A percentile compares a stretch with the other conserved stretches of the same genome.
These are phyloP conservation scores for Dioscorea alata DNA, from an alignment of 106 monocot genomes.

Conservation along the genomic window DNA sequence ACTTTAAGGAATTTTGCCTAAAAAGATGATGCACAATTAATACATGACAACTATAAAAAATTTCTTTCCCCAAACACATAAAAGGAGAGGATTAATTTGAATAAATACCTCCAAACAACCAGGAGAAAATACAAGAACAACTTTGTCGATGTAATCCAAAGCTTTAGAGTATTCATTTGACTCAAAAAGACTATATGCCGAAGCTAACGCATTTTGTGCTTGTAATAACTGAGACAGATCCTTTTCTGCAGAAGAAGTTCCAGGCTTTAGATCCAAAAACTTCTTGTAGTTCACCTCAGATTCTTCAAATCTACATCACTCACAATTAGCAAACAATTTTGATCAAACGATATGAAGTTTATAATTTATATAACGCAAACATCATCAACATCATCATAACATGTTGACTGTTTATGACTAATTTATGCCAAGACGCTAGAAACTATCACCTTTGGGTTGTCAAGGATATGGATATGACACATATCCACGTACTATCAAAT, in stretches of 20 bases:
- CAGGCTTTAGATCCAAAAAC: constrained; percentile 70
- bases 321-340: constrained; percentile 1
- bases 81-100: background rate
- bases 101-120: constrained; percentile 65
- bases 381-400: too few species aligned
- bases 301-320: constrained; percentile 73
- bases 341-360: too few species aligned
- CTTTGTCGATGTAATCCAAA: constrained; percentile 79
- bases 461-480: too few species aligned
- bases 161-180: constrained; percentile 75
- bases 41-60: background rate
- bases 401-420: too few species aligned
- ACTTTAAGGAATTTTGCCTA: constrained; percentile 86
- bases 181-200: constrained; percentile 66
- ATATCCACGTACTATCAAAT: too few species aligned
- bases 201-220: constrained; percentile 64
- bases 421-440: too few species aligned
- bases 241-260: constrained; percentile 67
- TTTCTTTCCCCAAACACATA: too few species aligned
- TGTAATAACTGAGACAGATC: constrained; percentile 80
- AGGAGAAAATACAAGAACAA: constrained; percentile 90
- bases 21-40: constrained; percentile 1
- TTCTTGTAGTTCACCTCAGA: constrained; percentile 76
- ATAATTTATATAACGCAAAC: too few species aligned
- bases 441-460: too few species aligned